Evolutionary conservation across 768 basidiomycete genomes (phyloP), one percentile per base, ranked within the genome.

Genomic region (Dioszegia crocea): DNA sequence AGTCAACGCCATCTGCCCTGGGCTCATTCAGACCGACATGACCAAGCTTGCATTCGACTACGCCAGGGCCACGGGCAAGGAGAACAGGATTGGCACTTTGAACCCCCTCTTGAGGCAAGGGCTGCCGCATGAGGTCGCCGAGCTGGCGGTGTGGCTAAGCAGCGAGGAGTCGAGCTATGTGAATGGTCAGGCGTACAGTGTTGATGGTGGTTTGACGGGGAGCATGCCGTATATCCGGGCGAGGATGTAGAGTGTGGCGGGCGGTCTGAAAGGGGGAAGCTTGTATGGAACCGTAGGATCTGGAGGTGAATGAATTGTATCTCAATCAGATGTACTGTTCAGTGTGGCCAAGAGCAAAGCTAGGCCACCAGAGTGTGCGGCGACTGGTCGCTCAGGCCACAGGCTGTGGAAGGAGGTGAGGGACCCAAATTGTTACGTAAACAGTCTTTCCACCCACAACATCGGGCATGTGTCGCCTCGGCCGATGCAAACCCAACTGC

Each of bases 11-110:
- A 85, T 96, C 65, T 93, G 91, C 70, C 93, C 93, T 4, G 92
- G 91, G 14, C 78, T 96, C 57, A 91, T 96, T 69, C 56, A 78
- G 79, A 97, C 92, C 9, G 88, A 86, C 49, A 96, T 97, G 90
- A 93, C 93, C 2, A 79, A 77, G 48, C 71, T 65, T n/a, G 82
- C 86, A 30, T 97, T 97, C 68, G 84, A 88, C 26, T 82, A 82
- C 48, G 92, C 92, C 27, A 84, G 87, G 23, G 75, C 84, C 58
- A 83, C 85, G 24, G 92, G 92, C 9, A 87, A 80, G n/a, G 81
- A 78, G 19, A 78, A 79, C 51, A 91, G 87, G 78, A 82, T 97
- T 50, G 92, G 92, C 3, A 84, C 88, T 69, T 78, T 94, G 55
- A 93, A 93, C 73, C 86, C 92, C 10, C 73, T 89, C 59, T 86